Base-by-base conservation (phyloP, 768 basidiomycete species). In the Clathrus columnatus region DNA sequence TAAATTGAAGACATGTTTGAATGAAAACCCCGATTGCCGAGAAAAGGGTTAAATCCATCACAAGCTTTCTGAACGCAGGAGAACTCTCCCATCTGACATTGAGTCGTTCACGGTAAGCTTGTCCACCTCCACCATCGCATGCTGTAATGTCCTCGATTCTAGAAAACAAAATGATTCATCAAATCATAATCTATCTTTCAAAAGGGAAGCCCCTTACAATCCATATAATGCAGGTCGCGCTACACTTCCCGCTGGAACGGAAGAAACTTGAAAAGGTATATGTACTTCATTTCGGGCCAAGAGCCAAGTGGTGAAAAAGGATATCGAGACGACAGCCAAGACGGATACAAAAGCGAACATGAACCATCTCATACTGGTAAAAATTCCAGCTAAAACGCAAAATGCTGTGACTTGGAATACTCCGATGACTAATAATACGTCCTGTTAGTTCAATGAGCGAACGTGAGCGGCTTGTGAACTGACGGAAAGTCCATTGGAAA, bases 401-500 rank as follows among this genome's bases (percentile, higher is more conserved):
- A n/a, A n/a, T n/a, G n/a, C n/a, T 24, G 27, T 47, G n/a, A 55
- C n/a, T n/a, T n/a, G n/a, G 11, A 47, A 42, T 29, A n/a, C n/a
- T n/a, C n/a, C n/a, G n/a, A 45, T 55, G 1, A 30, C 28, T 5
- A 55, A 26, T 16, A 30, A 24, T 32, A 44, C 28, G n/a, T 20
- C 45, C 54, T 32, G 26, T 47, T 17, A 48, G 44, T 55, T 14
- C 18, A 27, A n/a, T n/a, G n/a, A n/a, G n/a, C n/a, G n/a, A n/a
- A n/a, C n/a, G n/a, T n/a, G n/a, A n/a, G n/a, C n/a, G n/a, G n/a
- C n/a, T n/a, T n/a, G n/a, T n/a, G n/a, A n/a, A n/a, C n/a, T n/a
- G n/a, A 46, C 54, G 23, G 44, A 55, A 55, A 20, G 21, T n/a
- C 54, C 54, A 55, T 47, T 55, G 54, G n/a, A 26, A 55, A n/a